Evolutionary conservation across 768 basidiomycete species (phyloP), one percentile per base, ranked within the genome.

Genomic region (Rhizopogon sp.): DNA sequence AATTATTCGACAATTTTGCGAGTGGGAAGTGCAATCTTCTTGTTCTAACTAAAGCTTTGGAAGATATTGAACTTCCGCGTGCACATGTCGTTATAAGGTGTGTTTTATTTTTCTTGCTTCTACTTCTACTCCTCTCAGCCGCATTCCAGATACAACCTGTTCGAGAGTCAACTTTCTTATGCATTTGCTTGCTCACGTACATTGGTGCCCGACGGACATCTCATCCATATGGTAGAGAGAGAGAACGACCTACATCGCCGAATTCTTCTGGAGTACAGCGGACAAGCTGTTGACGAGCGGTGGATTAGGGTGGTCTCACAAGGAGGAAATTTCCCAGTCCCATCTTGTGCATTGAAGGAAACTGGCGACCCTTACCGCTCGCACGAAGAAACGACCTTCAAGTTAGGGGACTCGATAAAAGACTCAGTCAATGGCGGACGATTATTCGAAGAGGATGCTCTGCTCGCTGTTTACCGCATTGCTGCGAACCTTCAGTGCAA

Each of bases 381-480:
- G 13, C 78, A 77, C 31, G 78, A 83, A 39, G 76, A 74, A 14
- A 45, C 13, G 20, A 69, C 70, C 2, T 60, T 66, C n/a, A 56
- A 55, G 17, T 52, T 54, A 7, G 67, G 63, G 43, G 58, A 66
- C 17, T 80, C 59, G 57, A 75, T 91, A 43, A 67, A 76, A 57
- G 87, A 91, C 62, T 80, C 90, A 1, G 76, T 78, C 2, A 83
- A 86, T 10, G 76, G 84, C 44, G 78, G 80, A 20, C 76, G 77
- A 45, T 76, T 93, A 50, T 79, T 79, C 61, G 70, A 72, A n/a
- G 71, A 76, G 47, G 79, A 89, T 63, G 84, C 88, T 20, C 73
- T 79, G 0, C 70, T 74, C 13, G 77, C 79, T 14, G 66, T 91
- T 16, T 79, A 82, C 64, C 80, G 80, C 14, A 78, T 85, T 43